phyloP scores from a whole-genome alignment of 305 asterid species.

The Coffea humblotiana region DNA sequence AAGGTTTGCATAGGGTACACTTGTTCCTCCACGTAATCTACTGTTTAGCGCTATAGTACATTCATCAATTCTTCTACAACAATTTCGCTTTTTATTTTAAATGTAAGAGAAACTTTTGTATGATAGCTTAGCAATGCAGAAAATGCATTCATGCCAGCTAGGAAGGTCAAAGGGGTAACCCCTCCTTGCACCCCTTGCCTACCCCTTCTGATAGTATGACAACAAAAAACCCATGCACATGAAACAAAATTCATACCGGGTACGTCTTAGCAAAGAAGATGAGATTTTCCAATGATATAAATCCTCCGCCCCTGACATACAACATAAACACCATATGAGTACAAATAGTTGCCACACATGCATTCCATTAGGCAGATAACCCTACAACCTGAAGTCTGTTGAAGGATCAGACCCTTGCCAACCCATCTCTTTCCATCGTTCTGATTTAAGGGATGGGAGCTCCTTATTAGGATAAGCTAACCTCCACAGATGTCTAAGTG shows the following conservation, averaged over 20 bases:
- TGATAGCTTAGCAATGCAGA: neutral
- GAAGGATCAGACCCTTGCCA: constrained; percentile 99
- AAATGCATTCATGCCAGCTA: neutral
- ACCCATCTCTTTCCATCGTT: constrained; percentile 98
- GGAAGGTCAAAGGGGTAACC: too few relatives aligned
- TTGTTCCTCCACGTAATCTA: neutral
- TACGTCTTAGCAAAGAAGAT: constrained; percentile 47
- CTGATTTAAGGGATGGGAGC: constrained; percentile 86
- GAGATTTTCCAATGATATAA: constrained; percentile 62
- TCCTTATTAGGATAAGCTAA: constrained; percentile 77
- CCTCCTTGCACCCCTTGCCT: neutral
- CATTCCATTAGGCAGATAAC: constrained; percentile 6
- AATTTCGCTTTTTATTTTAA: too few relatives aligned
- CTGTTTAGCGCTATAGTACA: neutral
- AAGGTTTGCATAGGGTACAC: neutral
- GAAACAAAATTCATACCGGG: constrained; percentile 38
- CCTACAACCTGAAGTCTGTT: constrained; percentile 84
- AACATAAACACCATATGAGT: constrained; percentile 19
- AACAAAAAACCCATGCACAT: neutral
- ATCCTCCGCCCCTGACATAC: constrained; percentile 86
- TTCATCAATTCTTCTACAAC: neutral
- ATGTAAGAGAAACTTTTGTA: neutral
- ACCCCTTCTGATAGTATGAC: neutral
- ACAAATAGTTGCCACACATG: constrained; percentile 10
- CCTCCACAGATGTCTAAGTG: constrained; percentile 87